phyloP scores from a whole-genome alignment of 331 rosid species.

The Malus hybrid region DNA sequence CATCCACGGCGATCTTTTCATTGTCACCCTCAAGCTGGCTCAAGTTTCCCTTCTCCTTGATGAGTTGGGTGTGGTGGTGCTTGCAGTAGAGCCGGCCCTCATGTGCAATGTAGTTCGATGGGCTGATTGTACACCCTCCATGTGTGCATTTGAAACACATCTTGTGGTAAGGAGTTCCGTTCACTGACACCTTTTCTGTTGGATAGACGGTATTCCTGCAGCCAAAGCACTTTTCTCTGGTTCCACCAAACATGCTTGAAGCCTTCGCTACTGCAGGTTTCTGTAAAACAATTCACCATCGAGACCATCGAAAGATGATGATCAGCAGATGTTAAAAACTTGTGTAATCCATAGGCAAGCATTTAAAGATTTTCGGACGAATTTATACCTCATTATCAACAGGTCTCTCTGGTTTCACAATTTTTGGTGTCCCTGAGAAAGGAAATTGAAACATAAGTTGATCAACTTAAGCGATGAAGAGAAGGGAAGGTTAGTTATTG shows the following conservation, averaged over 20 bases:
- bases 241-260: slow-evolving; percentile 86
- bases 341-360: slow-evolving; percentile 5
- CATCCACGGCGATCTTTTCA: slow-evolving; percentile 31
- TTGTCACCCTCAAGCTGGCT: slow-evolving; percentile 95
- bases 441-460: slow-evolving; percentile 5
- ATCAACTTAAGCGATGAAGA: neutral
- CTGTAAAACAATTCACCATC: slow-evolving; percentile 32
- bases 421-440: slow-evolving; percentile 80
- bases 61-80: slow-evolving; percentile 90
- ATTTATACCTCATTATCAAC: slow-evolving; percentile 57
- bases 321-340: slow-evolving; percentile 1
- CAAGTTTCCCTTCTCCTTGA: slow-evolving; percentile 89
- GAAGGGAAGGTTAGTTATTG: neutral
- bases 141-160: slow-evolving; percentile 96
- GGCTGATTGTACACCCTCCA: slow-evolving; percentile 96
- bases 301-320: neutral
- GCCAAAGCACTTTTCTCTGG: slow-evolving; percentile 92
- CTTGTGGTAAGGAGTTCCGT: slow-evolving; percentile 94
- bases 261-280: slow-evolving; percentile 67
- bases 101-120: slow-evolving; percentile 94
- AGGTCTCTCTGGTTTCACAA: slow-evolving; percentile 74
- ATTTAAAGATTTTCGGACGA: neutral
- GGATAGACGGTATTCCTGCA: slow-evolving; percentile 92
- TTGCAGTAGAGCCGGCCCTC: slow-evolving; percentile 98
- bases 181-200: slow-evolving; percentile 98